phyloP scores from a whole-genome alignment of 2,329 filamentous ascomycete genomes.

The Alternaria triticimaculans region DNA sequence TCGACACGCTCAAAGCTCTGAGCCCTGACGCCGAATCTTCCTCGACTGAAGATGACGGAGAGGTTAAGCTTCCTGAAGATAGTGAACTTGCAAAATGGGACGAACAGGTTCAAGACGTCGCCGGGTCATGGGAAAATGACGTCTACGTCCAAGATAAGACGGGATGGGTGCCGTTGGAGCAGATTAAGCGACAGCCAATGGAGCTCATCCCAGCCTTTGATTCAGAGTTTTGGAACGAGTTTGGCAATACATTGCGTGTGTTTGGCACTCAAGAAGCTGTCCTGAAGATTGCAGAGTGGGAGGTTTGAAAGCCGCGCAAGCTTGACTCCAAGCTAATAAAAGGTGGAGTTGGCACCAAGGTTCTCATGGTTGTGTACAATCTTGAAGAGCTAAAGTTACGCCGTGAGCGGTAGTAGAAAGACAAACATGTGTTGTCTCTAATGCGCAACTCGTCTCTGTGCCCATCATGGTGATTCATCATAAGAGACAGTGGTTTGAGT shows the following conservation, averaged over 20 bases:
- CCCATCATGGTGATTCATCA: neutral
- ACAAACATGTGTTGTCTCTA: neutral
- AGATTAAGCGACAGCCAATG: slow-evolving; percentile 36
- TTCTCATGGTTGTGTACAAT: neutral
- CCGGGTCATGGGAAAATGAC: slow-evolving; percentile 30
- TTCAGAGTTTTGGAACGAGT: slow-evolving; percentile 62
- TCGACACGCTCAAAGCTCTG: slow-evolving; percentile 25
- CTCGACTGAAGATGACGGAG: slow-evolving; percentile 19
- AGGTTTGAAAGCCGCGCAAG: neutral
- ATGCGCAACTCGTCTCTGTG: neutral
- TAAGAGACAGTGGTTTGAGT: neutral
- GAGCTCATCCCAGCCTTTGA: slow-evolving; percentile 60
- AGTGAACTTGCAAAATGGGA: slow-evolving; percentile 2
- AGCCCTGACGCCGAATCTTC: slow-evolving; percentile 7
- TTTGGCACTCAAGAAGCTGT: slow-evolving; percentile 64
- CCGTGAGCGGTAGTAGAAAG: neutral
- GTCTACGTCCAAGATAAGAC: slow-evolving; percentile 23
- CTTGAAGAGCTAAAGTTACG: neutral
- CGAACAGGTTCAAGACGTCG: neutral
- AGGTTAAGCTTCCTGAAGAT: neutral
- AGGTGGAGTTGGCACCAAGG: neutral
- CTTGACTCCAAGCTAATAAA: neutral
- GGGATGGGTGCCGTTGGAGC: slow-evolving; percentile 30
- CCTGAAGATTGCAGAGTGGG: slow-evolving; percentile 34
- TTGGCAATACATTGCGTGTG: slow-evolving; percentile 65